Evolutionary conservation across 108 stramenopile species (phyloP), one percentile per base, ranked within the genome.

Genomic region (Hondaea fermentalgiana): DNA sequence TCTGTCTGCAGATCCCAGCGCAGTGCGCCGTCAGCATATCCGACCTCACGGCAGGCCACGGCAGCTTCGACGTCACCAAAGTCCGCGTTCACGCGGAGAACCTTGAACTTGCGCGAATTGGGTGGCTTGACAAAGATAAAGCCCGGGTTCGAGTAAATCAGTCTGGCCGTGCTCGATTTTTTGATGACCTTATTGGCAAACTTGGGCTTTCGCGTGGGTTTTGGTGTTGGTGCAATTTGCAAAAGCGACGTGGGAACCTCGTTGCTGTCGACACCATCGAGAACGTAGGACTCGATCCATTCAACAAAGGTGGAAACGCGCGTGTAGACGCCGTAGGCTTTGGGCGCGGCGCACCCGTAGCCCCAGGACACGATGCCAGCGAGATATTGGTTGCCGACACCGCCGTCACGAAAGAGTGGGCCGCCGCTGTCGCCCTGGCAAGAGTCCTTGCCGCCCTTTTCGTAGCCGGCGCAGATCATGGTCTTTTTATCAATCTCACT

Each of bases 381-480:
- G 25, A 53, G 76, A 23, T 45, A 83, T 17, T 47, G 49, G 5
- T 53, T 53, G 76, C 76, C 76, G 8, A 16, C 6, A 25, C 76
- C 51, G 51, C 51, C 76, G 76, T 47, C 51, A 25, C 44, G 51
- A 23, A 21, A 83, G 19, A 83, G 51, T 6, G 76, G 76, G n/a
- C 76, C 76, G 3, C 76, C 76, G 49, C 49, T 53, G 51, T 83
- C 76, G 45, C 76, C 76, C 28, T 83, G 76, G 4, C 76, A 83
- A 12, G 76, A 3, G 28, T 83, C 76, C 6, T 12, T 35, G 49
- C 76, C 76, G 4, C 76, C 76, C 28, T 83, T 17, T 25, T 53
- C 49, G 28, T 83, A 83, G 51, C 76, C 76, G 6, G 76, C 76
- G 51, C 76, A 83, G 25, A 83, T 53, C 76, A 83, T 83, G n/a